Conservation (phyloP, 108 stramenopile genomes). For the Mayamaea pseudoterrestris region DNA sequence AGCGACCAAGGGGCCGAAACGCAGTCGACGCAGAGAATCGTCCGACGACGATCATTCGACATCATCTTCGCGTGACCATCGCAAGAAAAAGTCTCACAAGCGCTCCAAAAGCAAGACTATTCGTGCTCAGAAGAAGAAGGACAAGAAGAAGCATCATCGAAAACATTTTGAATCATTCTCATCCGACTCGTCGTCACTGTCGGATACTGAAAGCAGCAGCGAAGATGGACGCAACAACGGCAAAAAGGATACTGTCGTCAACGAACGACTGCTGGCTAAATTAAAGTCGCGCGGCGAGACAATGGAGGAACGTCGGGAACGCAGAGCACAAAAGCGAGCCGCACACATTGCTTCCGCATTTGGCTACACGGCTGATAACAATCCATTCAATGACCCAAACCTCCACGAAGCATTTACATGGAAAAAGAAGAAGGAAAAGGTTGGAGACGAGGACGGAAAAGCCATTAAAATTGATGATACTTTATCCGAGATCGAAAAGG, state of each 20-base stretch:
- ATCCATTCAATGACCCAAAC: constrained; percentile 98
- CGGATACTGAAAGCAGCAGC: not conserved
- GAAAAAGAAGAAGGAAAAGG: constrained; percentile 77
- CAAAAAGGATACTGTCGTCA: constrained; percentile 27
- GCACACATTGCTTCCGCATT: constrained; percentile 64
- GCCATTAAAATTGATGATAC: constrained; percentile 44
- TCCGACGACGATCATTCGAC: too few relatives aligned
- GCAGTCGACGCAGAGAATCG: too few relatives aligned
- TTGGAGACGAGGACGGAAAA: not conserved
- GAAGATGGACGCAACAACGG: not conserved
- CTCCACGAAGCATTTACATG: constrained; percentile 91
- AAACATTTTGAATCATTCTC: constrained; percentile 13
- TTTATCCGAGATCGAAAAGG: constrained; percentile 90
- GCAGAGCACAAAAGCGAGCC: constrained; percentile 64
- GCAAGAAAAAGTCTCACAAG: too few relatives aligned
- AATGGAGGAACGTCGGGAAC: constrained; percentile 68
- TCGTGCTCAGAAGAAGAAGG: too few relatives aligned
- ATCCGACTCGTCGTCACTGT: constrained; percentile 1
- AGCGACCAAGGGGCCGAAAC: too few relatives aligned
- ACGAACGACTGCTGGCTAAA: constrained; percentile 53
- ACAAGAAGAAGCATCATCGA: constrained; percentile 16
- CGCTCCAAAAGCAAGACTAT: too few relatives aligned
- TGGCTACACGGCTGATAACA: constrained; percentile 95
- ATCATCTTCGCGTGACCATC: too few relatives aligned
- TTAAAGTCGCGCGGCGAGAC: constrained; percentile 61